Evolutionary conservation across 2,329 filamentous ascomycete genomes (phyloP), one percentile per base, ranked within the genome.

Genomic region (Cryphonectria carpinicola): DNA sequence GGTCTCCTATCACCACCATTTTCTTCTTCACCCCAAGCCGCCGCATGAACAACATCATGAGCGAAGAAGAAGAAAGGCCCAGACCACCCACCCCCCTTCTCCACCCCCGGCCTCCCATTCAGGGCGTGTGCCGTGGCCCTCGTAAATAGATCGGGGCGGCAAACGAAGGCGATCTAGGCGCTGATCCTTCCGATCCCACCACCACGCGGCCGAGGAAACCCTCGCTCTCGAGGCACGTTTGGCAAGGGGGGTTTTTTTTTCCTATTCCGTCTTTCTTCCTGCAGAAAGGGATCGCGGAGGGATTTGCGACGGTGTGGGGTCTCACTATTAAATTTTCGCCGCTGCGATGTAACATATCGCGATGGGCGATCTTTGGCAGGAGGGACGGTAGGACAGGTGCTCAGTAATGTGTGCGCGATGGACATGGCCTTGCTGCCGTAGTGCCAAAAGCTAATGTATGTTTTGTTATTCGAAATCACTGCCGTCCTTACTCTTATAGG

Each of bases 91-190:
- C 19, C 41, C 19, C 19, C 43, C 43, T 46, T 22, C 7, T 41
- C 39, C 41, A 17, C 41, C 46, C 19, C 46, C 22, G 46, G 14
- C 13, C 25, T 32, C 14, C 54, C 28, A 14, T 17, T 32, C 25
- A 58, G 28, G 28, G 54, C 28, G 54, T 35, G 28, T 49, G 46
- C 7, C 2, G 46, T 58, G 28, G 54, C 14, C 28, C 28, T 32
- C 54, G 54, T 19, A 58, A 58, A 58, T 58, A 58, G 54, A 58
- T 35, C 46, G 25, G 54, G 17, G 54, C 25, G 54, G 28, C 54
- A 58, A 58, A 35, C 28, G 4, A 32, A 32, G 54, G 11, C 54
- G 28, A 58, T 35, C 54, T 35, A 58, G 25, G 25, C 28, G 54
- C 28, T 58, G 54, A 58, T 56, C n/a, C 39, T 58, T 58, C 35